Evolutionary conservation across 164 flowering plant genomes (phyloP).

Genomic region (Houttuynia cordata): DNA sequence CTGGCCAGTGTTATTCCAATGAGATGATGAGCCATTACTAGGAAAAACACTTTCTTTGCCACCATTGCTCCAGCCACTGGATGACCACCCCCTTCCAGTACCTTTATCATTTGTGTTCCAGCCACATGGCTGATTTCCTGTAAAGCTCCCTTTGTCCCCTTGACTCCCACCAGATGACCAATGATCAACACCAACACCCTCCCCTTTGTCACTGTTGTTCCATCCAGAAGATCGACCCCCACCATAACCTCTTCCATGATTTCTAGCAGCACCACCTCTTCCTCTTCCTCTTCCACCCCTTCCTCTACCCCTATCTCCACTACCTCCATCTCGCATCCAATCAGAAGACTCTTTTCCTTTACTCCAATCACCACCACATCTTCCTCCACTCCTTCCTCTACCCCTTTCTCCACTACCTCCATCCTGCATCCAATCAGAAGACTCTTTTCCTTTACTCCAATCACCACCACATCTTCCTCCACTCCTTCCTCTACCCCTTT

Average conservation of each 20-base stretch:
- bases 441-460: background rate
- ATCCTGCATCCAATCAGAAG: slow-evolving; percentile 12
- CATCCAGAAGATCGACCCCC: slow-evolving; percentile 2
- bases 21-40: background rate
- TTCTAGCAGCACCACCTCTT: no score
- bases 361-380: slow-evolving; percentile 1
- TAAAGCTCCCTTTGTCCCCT: background rate
- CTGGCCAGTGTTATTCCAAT: background rate
- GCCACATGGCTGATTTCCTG: background rate
- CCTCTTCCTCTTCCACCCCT: background rate
- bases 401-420: slow-evolving; percentile 1
- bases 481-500: slow-evolving; percentile 1
- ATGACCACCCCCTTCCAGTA: background rate
- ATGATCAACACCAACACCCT: background rate
- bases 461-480: background rate
- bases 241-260: slow-evolving; percentile 9
- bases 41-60: background rate
- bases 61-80: slow-evolving; percentile 2
- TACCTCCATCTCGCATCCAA: slow-evolving; percentile 10
- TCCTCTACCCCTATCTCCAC: slow-evolving; percentile 1
- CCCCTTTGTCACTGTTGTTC: background rate
- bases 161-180: slow-evolving; percentile 4
- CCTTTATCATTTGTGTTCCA: background rate
- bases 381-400: slow-evolving; percentile 1
- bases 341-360: slow-evolving; percentile 1